Conservation (phyloP, 495 filamentous ascomycete species). For the Chaetomium fimeti region DNA sequence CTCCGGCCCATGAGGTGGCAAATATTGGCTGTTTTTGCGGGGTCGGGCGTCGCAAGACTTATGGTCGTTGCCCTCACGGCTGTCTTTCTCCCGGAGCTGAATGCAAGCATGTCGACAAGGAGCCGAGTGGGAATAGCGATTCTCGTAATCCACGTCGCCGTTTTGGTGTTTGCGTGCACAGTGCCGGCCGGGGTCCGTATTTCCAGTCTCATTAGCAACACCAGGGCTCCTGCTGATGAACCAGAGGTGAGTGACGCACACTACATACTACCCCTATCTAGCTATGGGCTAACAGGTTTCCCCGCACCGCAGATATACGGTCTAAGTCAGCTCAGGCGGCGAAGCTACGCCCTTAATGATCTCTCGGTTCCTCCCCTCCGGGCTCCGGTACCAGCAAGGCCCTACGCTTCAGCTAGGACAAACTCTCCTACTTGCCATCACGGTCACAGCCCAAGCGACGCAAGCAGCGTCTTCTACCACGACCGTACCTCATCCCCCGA, state of each 20-base stretch:
- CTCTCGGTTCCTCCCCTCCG: not conserved
- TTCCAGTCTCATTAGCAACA: not conserved
- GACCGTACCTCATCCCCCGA: not conserved
- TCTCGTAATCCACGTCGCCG: not conserved
- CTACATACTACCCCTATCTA: not conserved
- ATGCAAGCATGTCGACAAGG: not conserved
- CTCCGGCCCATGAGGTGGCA: not conserved
- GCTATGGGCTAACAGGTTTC: not conserved
- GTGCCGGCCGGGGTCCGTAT: not conserved
- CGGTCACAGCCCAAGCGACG: not conserved
- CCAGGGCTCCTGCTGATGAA: too few species aligned
- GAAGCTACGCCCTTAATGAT: not conserved
- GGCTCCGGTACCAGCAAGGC: not conserved
- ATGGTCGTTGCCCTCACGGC: not conserved
- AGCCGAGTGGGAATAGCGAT: not conserved
- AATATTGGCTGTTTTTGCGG: not conserved
- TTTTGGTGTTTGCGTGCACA: not conserved
- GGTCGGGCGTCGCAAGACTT: not conserved
- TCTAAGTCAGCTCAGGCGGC: not conserved
- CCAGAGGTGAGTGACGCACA: not conserved
- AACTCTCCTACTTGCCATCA: not conserved
- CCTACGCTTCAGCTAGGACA: not conserved
- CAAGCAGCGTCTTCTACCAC: not conserved
- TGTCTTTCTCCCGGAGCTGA: not conserved
- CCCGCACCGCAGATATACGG: not conserved